Evolutionary conservation across 176 grass and related monocot species (phyloP).

Genomic region (Oryza glumipatula): DNA sequence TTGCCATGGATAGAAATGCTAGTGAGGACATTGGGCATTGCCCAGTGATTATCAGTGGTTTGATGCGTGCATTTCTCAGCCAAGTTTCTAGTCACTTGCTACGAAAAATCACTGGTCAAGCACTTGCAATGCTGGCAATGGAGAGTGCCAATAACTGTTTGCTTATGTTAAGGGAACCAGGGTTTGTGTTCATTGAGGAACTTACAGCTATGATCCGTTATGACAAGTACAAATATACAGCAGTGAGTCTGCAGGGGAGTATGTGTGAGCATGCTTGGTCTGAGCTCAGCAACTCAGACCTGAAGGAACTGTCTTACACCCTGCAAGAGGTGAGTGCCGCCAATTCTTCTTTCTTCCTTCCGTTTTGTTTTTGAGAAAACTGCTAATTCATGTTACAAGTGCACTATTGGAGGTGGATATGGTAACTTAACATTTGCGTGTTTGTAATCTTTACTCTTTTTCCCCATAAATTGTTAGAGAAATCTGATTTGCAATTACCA

Average conservation of each 20-base stretch:
- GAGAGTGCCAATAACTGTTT: not conserved
- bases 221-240: not conserved
- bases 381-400: too few relatives aligned
- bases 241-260: not conserved
- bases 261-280: not conserved
- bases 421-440: too few relatives aligned
- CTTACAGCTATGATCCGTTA: not conserved
- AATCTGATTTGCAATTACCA: too few relatives aligned
- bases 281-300: not conserved
- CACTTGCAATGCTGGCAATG: not conserved
- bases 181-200: not conserved
- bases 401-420: too few relatives aligned
- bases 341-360: too few relatives aligned
- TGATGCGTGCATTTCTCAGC: conserved; percentile 5
- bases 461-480: too few relatives aligned
- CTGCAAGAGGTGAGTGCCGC: not conserved
- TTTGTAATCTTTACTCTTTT: too few relatives aligned
- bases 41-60: not conserved
- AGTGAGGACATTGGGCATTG: not conserved
- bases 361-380: too few relatives aligned
- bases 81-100: not conserved
- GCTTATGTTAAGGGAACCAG: not conserved
- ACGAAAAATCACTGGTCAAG: not conserved
- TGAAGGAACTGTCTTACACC: not conserved
- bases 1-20: not conserved